These are phyloP conservation scores for Hypoxylon perforatum DNA, from an alignment of 495 filamentous ascomycete genomes.

Conservation along the genomic window DNA sequence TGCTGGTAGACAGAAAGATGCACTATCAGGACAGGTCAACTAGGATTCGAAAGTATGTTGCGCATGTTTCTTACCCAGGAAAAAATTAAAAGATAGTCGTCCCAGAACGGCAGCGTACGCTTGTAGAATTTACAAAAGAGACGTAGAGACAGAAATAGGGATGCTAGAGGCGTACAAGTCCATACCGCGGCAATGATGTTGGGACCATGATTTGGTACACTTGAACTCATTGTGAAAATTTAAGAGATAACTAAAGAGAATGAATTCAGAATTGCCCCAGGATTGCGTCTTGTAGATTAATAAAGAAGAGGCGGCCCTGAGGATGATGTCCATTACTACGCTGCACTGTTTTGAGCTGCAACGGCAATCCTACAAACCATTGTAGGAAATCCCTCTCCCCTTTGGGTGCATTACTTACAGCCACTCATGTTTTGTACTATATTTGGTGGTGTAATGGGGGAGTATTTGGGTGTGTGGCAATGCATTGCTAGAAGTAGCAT, in stretches of 20 bases:
- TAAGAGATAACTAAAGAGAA: not conserved
- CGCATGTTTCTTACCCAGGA: conserved; percentile 36
- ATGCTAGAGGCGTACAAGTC: conserved; percentile 28
- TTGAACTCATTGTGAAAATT: not conserved
- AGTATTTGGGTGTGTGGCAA: no score
- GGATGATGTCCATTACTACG: no score
- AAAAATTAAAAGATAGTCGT: conserved; percentile 42
- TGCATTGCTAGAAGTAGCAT: no score
- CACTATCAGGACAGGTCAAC: conserved; percentile 5
- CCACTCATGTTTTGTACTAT: no score
- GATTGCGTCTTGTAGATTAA: no score
- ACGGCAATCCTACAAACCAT: no score
- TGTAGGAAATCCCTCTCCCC: no score
- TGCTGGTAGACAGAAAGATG: conserved; percentile 9
- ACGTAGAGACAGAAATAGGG: conserved; percentile 35
- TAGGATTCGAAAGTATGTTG: not conserved
- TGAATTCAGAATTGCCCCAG: no score
- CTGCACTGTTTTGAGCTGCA: no score
- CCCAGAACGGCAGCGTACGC: conserved; percentile 30
- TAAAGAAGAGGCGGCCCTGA: no score
- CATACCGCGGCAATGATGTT: conserved; percentile 39
- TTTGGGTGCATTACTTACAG: no score
- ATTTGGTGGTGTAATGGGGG: no score
- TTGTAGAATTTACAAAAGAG: conserved; percentile 35
- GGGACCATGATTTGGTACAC: conserved; percentile 27